Evolutionary conservation across 1,139 yeast species (phyloP).

Genomic region (Kodamaea sp.): DNA sequence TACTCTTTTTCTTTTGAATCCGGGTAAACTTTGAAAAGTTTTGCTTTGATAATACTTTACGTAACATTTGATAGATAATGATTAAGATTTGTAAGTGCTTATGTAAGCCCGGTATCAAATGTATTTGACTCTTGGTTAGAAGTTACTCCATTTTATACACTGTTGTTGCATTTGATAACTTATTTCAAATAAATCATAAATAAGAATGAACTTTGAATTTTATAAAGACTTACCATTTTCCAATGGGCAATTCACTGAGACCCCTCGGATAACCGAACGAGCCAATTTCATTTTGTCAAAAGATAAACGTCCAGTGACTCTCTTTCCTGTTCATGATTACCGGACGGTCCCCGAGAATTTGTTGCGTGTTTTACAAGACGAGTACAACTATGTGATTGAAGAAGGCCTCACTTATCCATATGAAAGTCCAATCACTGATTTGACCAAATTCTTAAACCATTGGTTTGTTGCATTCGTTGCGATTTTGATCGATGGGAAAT

Average conservation of each 20-base stretch:
- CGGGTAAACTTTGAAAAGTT: not conserved
- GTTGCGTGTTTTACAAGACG: slow-evolving; percentile 29
- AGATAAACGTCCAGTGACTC: slow-evolving; percentile 28
- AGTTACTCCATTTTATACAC: not conserved
- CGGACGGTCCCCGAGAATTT: slow-evolving; percentile 34
- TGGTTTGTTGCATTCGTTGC: slow-evolving; percentile 48
- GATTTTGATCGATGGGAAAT: slow-evolving; percentile 41
- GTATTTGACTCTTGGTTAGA: not conserved
- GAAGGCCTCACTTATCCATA: slow-evolving; percentile 53
- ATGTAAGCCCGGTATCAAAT: not conserved
- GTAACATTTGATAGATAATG: too few species aligned
- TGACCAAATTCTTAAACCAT: slow-evolving; percentile 34
- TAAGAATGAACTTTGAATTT: slow-evolving; percentile 7
- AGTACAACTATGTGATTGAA: slow-evolving; percentile 44
- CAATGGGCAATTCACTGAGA: slow-evolving; percentile 20
- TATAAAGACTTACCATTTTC: slow-evolving; percentile 34
- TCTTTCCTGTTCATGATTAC: slow-evolving; percentile 30
- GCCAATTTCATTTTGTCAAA: slow-evolving; percentile 29
- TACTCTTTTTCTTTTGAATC: not conserved
- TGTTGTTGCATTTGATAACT: not conserved
- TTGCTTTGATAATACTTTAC: too few species aligned
- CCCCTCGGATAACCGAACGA: slow-evolving; percentile 25
- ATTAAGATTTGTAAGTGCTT: too few species aligned
- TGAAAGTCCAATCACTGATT: slow-evolving; percentile 18
- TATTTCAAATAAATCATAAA: not conserved